Evolutionary conservation across 2,329 filamentous ascomycete species (phyloP).

Genomic region (Xylaria polymorpha): DNA sequence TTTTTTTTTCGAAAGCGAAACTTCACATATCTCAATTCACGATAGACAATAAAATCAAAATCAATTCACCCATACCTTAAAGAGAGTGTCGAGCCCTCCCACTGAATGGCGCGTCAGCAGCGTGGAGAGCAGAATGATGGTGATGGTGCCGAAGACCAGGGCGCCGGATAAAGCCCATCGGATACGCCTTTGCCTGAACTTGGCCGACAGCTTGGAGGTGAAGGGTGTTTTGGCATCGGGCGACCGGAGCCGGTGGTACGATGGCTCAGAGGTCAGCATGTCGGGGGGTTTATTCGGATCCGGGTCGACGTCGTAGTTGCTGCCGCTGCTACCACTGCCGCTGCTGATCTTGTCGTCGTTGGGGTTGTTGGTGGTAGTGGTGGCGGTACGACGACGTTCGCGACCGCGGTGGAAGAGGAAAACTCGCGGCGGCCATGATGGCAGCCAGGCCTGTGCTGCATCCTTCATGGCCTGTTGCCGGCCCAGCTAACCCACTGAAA

Average conservation of each 20-base stretch:
- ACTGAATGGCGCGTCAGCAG: constrained; percentile 33
- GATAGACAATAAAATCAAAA: background rate
- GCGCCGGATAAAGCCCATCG: constrained; percentile 26
- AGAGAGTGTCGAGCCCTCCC: constrained; percentile 30
- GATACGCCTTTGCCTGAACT: constrained; percentile 20
- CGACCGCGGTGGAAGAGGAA: constrained; percentile 24
- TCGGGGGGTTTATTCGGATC: constrained; percentile 23
- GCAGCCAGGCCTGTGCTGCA: constrained; percentile 31
- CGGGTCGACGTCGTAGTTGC: constrained; percentile 9
- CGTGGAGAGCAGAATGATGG: constrained; percentile 38
- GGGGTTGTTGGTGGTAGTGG: constrained; percentile 1
- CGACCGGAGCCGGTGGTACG: constrained; percentile 29
- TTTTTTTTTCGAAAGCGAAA: background rate
- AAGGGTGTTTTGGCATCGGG: background rate
- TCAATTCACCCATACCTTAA: constrained; percentile 33
- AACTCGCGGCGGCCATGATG: constrained; percentile 37
- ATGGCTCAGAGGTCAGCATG: constrained; percentile 31
- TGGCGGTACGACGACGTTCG: background rate
- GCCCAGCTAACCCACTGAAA: constrained; percentile 12
- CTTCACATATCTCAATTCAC: background rate
- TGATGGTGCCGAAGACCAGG: constrained; percentile 34
- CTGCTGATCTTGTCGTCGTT: constrained; percentile 1
- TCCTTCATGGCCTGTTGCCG: constrained; percentile 34
- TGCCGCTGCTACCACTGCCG: background rate
- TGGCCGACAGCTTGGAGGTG: constrained; percentile 5